Conservation (phyloP, 176 grass and related monocot species). For the Rhynchospora pubera region DNA sequence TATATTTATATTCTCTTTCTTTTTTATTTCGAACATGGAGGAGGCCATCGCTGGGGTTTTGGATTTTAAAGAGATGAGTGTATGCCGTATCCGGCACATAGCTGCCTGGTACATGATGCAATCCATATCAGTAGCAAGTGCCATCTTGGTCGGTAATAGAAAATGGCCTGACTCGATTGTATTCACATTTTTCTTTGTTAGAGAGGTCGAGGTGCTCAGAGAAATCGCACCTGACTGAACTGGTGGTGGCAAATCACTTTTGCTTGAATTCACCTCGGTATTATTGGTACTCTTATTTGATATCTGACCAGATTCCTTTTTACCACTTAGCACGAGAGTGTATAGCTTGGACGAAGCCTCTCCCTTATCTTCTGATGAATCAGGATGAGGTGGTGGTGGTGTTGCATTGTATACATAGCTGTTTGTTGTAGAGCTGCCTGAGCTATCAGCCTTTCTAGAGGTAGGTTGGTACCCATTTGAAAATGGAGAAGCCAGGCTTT, state of each 20-base stretch:
- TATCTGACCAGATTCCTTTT: slow-evolving; percentile 44
- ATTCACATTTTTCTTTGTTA: slow-evolving; percentile 62
- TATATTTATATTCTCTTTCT: slow-evolving; percentile 71
- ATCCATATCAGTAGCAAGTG: slow-evolving; percentile 81
- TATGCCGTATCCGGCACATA: slow-evolving; percentile 89
- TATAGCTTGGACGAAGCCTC: slow-evolving; percentile 60
- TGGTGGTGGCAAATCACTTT: slow-evolving; percentile 37
- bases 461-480: slow-evolving; percentile 66
- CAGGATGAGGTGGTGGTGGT: slow-evolving; percentile 36
- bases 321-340: slow-evolving; percentile 64
- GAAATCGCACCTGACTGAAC: slow-evolving; percentile 43
- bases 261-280: slow-evolving; percentile 33
- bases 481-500: slow-evolving; percentile 39
- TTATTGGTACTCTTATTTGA: slow-evolving; percentile 25
- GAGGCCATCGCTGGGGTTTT: slow-evolving; percentile 36
- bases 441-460: slow-evolving; percentile 66
- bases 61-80: slow-evolving; percentile 56
- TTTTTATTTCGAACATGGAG: slow-evolving; percentile 58
- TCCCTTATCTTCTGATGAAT: slow-evolving; percentile 53
- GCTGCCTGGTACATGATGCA: slow-evolving; percentile 85
- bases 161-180: slow-evolving; percentile 51
- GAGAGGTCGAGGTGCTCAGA: slow-evolving; percentile 37
- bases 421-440: slow-evolving; percentile 50
- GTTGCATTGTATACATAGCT: slow-evolving; percentile 63
- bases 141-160: slow-evolving; percentile 72